These are phyloP conservation scores for Kwoniella dejecticola DNA, from an alignment of 768 basidiomycete species.

Conservation along the genomic window DNA sequence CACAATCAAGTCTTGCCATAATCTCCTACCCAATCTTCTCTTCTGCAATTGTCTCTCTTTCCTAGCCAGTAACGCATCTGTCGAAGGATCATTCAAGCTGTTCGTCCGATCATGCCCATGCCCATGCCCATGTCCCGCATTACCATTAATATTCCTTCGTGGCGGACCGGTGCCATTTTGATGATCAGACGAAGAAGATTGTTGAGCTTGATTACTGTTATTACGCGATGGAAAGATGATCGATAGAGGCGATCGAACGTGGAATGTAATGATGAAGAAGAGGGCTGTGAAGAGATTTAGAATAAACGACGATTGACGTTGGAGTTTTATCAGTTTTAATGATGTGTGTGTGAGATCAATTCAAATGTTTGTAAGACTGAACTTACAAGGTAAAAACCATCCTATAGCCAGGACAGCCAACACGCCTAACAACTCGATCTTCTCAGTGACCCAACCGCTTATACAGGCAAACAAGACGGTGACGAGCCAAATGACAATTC, in stretches of 20 bases:
- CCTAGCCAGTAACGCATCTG: slow-evolving; percentile 67
- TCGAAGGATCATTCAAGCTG: slow-evolving; percentile 57
- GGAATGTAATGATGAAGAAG: slow-evolving; percentile 77
- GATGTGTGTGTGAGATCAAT: too few species aligned
- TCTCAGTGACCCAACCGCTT: slow-evolving; percentile 45
- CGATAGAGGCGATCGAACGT: slow-evolving; percentile 77
- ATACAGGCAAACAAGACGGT: slow-evolving; percentile 39
- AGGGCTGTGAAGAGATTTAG: slow-evolving; percentile 60
- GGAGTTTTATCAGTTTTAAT: too few species aligned
- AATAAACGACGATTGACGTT: too few species aligned
- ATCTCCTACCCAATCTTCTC: slow-evolving; percentile 67
- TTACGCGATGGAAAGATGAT: slow-evolving; percentile 70
- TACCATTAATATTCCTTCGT: slow-evolving; percentile 4
- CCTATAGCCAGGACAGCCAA: slow-evolving; percentile 42
- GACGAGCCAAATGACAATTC: slow-evolving; percentile 41
- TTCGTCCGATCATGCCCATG: slow-evolving; percentile 31
- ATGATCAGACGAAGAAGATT: neutral
- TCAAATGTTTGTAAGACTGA: neutral
- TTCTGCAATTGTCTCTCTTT: slow-evolving; percentile 85
- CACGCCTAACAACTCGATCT: slow-evolving; percentile 46
- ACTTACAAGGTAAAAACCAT: slow-evolving; percentile 53
- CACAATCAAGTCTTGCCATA: slow-evolving; percentile 81
- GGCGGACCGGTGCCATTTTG: neutral
- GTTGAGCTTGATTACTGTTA: slow-evolving; percentile 31
- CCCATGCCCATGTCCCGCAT: neutral